Percentiles rank a stretch among this genome's conserved stretches.
These are phyloP conservation scores for Musa itinerans DNA, from an alignment of 176 grass and related monocot species.

Conservation along the genomic window DNA sequence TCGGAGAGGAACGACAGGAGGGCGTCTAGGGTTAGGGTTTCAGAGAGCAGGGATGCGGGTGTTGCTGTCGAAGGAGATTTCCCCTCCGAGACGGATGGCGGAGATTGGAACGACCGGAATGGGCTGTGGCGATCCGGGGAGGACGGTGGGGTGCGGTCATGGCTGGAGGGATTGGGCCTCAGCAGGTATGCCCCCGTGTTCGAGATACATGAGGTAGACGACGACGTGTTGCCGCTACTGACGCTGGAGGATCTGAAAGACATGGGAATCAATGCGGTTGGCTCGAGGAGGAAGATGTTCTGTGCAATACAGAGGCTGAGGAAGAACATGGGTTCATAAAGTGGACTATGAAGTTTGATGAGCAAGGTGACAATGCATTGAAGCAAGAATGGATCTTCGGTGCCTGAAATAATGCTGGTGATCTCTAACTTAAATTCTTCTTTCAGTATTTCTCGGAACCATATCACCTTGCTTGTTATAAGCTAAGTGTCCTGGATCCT, in stretches of 20 bases:
- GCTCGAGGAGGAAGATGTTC: constrained; percentile 78
- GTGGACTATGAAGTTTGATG: neutral
- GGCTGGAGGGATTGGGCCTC: constrained; percentile 61
- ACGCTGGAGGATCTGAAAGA: constrained; percentile 86
- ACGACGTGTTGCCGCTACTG: constrained; percentile 67
- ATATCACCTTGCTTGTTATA: constrained; percentile 1
- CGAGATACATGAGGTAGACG: constrained; percentile 88
- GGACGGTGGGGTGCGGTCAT: constrained; percentile 48
- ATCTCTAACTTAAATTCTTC: constrained; percentile 1
- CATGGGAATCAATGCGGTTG: constrained; percentile 87
- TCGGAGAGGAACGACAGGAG: constrained; percentile 11
- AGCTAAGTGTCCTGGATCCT: neutral
- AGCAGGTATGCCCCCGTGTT: constrained; percentile 58
- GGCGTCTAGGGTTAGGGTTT: constrained; percentile 63
- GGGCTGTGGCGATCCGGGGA: constrained; percentile 26
- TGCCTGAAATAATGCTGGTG: neutral
- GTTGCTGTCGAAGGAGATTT: constrained; percentile 19
- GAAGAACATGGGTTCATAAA: constrained; percentile 35
- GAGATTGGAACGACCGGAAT: constrained; percentile 31
- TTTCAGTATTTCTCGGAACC: neutral
- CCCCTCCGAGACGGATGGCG: constrained; percentile 35
- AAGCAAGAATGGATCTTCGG: neutral
- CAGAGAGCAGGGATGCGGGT: constrained; percentile 43
- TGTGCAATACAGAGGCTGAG: constrained; percentile 57
- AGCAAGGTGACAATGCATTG: neutral